phyloP scores from a whole-genome alignment of 192 early-diverging fungal species.

The Rhizophlyctis rosea region DNA sequence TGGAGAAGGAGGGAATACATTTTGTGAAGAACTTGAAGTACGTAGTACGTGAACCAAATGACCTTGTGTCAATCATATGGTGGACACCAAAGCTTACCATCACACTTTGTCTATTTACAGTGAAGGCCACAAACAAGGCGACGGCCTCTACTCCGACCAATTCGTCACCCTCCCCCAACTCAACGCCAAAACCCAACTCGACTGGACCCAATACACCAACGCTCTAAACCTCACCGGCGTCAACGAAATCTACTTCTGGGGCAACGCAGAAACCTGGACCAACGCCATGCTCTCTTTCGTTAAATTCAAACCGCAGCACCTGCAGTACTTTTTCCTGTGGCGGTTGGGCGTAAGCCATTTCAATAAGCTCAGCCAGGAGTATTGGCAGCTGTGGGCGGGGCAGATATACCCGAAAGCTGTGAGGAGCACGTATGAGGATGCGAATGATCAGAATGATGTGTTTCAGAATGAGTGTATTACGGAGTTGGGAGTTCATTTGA shows the following conservation, averaged over 20 bases:
- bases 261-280: conserved; percentile 29
- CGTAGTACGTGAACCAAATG: neutral
- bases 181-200: conserved; percentile 19
- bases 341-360: conserved; percentile 34
- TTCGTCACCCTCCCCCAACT: conserved; percentile 29
- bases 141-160: conserved; percentile 16
- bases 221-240: conserved; percentile 27
- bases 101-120: conserved; percentile 2
- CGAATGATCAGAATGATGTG: conserved; percentile 10
- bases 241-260: conserved; percentile 30
- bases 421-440: conserved; percentile 7
- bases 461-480: conserved; percentile 35
- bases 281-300: conserved; percentile 14
- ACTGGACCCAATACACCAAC: conserved; percentile 27
- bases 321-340: conserved; percentile 41
- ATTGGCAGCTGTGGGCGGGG: conserved; percentile 34
- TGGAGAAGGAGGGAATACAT: conserved; percentile 19
- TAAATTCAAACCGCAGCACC: conserved; percentile 5
- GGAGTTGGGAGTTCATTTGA: conserved; percentile 35
- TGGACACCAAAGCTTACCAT: too few species aligned
- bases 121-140: neutral
- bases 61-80: too few species aligned
- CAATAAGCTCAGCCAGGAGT: conserved; percentile 34
- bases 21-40: conserved; percentile 31
- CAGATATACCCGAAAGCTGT: conserved; percentile 9